Percentiles rank a stretch among this genome's conserved stretches.
phyloP scores from a whole-genome alignment of 441 rosid genomes.

The Omphalea diandra region DNA sequence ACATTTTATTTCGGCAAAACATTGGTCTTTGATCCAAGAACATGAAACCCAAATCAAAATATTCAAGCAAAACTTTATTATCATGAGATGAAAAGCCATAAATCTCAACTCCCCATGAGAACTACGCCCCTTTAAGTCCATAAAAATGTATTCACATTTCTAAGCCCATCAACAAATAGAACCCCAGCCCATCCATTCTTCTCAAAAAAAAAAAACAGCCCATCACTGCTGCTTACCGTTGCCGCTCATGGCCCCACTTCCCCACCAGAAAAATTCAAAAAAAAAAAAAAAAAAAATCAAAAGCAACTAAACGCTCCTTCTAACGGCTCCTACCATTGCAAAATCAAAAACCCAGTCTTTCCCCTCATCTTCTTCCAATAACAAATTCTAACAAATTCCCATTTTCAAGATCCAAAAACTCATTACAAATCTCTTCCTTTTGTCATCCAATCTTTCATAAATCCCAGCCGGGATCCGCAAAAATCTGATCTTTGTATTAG shows the following conservation, averaged over 20 bases:
- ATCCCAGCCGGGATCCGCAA: conserved; percentile 1
- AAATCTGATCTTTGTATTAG: background rate
- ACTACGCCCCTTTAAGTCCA: too few species aligned
- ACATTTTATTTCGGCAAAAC: too few species aligned
- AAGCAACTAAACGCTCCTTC: background rate
- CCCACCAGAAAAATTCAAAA: conserved; percentile 25
- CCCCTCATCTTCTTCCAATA: conserved; percentile 8
- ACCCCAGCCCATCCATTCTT: too few species aligned
- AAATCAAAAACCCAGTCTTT: background rate
- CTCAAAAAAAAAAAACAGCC: background rate
- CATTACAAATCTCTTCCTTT: too few species aligned
- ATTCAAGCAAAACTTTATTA: too few species aligned
- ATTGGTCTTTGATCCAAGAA: too few species aligned
- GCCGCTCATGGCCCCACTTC: conserved; percentile 28
- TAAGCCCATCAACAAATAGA: background rate
- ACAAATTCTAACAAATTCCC: conserved; percentile 5
- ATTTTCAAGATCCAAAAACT: background rate
- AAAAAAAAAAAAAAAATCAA: too few species aligned
- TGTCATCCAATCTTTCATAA: background rate
- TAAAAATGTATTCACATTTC: background rate
- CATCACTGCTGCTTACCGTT: conserved; percentile 36
- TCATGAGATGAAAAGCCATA: too few species aligned
- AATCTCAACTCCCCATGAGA: too few species aligned
- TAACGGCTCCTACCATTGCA: conserved; percentile 38
- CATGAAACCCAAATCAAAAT: too few species aligned